Evolutionary conservation across 169 alveolate species (phyloP), one percentile per base, ranked within the genome.

Genomic region (Plasmodium chabaudi): DNA sequence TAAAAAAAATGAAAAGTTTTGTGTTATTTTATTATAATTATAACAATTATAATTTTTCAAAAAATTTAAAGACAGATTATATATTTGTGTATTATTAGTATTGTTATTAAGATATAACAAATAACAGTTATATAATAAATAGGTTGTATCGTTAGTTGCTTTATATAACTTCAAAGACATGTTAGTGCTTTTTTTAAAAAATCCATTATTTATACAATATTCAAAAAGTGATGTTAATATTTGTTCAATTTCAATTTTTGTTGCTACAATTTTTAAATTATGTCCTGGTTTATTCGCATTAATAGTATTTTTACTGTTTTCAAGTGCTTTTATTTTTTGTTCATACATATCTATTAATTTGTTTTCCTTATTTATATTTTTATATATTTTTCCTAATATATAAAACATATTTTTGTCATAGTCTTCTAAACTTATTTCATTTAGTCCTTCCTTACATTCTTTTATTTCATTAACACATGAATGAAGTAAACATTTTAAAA

Each of bases 111-210:
- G 21, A 68, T 77, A 77, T 13, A 77, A 2, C 23, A 77, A 69
- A 57, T 47, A 77, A 56, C 70, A 25, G 25, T 77, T 77, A 56
- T 77, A 61, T 5, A 77, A 57, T 21, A 77, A 19, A 64, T 77
- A 77, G 42, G 63, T 77, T 7, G 77, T 27, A 49, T 77, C 77
- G 23, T 57, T 56, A n/a, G 88, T 77, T 17, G 25, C 51, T 21
- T 77, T 77, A 57, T 46, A 77, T 44, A 77, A 51, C 53, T 77
- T 77, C 34, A 77, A 57, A n/a, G 65, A 77, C 42, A 77, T 10
- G 27, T 77, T 63, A 64, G 57, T 77, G n/a, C 88, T 68, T 77
- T 65, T 77, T 49, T 77, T 77, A 68, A 63, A 77, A 77, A 64
- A 77, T 15, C 65, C 47, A 12, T 27, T 47, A 77, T 63, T 77